These are phyloP conservation scores for Smithsoniella earleae DNA, from an alignment of 163 green algal genomes.

Conservation along the genomic window DNA sequence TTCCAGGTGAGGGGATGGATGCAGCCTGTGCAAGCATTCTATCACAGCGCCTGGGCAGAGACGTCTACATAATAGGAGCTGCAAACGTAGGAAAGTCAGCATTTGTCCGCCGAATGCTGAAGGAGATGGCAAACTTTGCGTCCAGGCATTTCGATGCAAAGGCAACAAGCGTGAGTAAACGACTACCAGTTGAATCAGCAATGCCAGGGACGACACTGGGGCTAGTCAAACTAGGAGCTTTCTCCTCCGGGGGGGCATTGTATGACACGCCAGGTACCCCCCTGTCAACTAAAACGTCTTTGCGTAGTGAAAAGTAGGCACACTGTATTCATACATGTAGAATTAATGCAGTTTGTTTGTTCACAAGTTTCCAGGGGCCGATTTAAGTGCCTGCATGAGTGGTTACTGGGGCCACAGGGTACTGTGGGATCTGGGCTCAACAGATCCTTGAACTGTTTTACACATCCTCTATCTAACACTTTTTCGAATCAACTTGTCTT, in stretches of 20 bases:
- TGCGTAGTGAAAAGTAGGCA: too few species aligned
- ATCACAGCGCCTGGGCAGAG: slow-evolving; percentile 56
- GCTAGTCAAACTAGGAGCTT: slow-evolving; percentile 75
- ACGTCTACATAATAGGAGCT: slow-evolving; percentile 87
- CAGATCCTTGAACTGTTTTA: too few species aligned
- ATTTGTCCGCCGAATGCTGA: slow-evolving; percentile 79
- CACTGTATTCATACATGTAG: too few species aligned
- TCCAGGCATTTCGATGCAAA: slow-evolving; percentile 32
- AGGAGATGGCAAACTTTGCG: slow-evolving; percentile 44
- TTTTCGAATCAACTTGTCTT: too few species aligned
- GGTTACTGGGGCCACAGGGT: too few species aligned
- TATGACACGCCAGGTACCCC: slow-evolving; percentile 40
- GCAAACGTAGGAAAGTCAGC: slow-evolving; percentile 95
- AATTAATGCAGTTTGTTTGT: too few species aligned
- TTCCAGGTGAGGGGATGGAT: slow-evolving; percentile 38
- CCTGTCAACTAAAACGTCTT: too few species aligned
- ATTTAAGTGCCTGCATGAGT: too few species aligned
- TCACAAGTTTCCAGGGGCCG: too few species aligned
- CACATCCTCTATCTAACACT: too few species aligned
- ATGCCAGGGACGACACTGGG: slow-evolving; percentile 93
- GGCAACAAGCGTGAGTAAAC: slow-evolving; percentile 34
- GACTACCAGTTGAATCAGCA: slow-evolving; percentile 68
- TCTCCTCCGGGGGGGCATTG: slow-evolving; percentile 58
- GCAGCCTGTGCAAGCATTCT: slow-evolving; percentile 43
- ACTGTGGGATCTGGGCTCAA: too few species aligned